Base-by-base conservation (phyloP, 2,329 filamentous ascomycete genomes). In the Stemphylium vesicarium region DNA sequence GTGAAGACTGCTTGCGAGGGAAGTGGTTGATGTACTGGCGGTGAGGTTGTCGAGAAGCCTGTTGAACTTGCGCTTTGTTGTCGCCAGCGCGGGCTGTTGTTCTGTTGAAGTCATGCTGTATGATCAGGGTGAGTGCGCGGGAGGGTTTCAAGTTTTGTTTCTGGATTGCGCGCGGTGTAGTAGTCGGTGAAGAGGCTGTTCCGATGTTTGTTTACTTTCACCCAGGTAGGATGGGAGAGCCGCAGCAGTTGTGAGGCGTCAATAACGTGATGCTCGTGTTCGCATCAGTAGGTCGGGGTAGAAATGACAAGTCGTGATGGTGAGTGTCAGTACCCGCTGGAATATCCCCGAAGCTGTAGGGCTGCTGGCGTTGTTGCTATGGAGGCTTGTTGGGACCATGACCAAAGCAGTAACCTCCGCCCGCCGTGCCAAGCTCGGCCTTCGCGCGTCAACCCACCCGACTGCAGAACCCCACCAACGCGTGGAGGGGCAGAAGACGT, bases 11-110 rank as follows among this genome's bases (percentile, higher is more conserved):
- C 56, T 63, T 40, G 66, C 67, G 36, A 77, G 66, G 20, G 70
- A 74, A 57, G 69, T 69, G 39, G 73, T 65, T 15, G 77, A 84
- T 67, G 84, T 84, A 65, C 62, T 85, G 81, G 77, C 77, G 57
- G 78, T 70, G 56, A 84, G 75, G 64, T 80, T 79, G 70, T 92
- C 61, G 26, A 64, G 56, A 13, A 92, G 82, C 66, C 84, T 84
- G 75, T 92, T 89, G 79, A 93, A 92, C 76, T 93, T 93, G 65
- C 90, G 84, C 78, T 93, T 94, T n/a, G 88, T 91, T 20, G 88
- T 85, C 71, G 90, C 90, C 80, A 92, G 90, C 40, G 78, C 79
- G 44, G 79, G 69, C 50, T 68, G 66, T 37, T 62, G 62, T 11
- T 64, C 74, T 37, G 44, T 33, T 15, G 53, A 43, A 7, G 48